Evolutionary conservation across 306 rosid species (phyloP).

Genomic region (Prunus armeniaca): DNA sequence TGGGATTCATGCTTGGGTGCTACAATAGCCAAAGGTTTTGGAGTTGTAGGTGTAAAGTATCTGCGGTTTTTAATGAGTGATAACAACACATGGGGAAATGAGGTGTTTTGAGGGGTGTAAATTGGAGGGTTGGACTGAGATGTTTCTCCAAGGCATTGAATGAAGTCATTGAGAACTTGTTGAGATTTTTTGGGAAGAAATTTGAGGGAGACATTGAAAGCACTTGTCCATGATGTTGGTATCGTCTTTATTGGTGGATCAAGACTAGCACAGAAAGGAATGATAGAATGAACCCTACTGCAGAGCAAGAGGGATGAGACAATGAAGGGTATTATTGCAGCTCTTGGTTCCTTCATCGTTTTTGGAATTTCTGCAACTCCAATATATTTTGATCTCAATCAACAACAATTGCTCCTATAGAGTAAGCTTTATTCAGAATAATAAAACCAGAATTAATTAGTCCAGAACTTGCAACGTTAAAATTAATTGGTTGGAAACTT

Average conservation of each 20-base stretch:
- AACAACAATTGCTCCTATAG: background rate
- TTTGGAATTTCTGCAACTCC: background rate
- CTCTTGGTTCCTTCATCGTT: background rate
- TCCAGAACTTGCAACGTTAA: background rate
- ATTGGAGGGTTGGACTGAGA: slow-evolving; percentile 16
- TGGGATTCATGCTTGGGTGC: slow-evolving; percentile 18
- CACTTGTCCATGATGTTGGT: background rate
- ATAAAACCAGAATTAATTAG: background rate
- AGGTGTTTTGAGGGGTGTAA: slow-evolving; percentile 12
- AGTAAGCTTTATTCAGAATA: too few relatives aligned
- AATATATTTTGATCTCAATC: background rate
- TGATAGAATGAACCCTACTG: background rate
- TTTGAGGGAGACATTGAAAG: background rate
- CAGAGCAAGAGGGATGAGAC: background rate
- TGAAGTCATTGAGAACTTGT: background rate
- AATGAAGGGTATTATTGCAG: background rate
- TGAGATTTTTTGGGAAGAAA: background rate
- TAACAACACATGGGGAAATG: slow-evolving; percentile 12
- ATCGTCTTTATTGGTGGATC: background rate
- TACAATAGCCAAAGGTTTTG: slow-evolving; percentile 28
- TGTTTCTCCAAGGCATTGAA: slow-evolving; percentile 10
- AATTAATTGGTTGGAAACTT: background rate
- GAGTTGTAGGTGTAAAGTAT: slow-evolving; percentile 20
- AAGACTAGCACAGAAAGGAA: background rate
- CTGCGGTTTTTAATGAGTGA: slow-evolving; percentile 25